Conservation (phyloP, 1,139 yeast genomes). For the Geotrichum histeridarum region DNA sequence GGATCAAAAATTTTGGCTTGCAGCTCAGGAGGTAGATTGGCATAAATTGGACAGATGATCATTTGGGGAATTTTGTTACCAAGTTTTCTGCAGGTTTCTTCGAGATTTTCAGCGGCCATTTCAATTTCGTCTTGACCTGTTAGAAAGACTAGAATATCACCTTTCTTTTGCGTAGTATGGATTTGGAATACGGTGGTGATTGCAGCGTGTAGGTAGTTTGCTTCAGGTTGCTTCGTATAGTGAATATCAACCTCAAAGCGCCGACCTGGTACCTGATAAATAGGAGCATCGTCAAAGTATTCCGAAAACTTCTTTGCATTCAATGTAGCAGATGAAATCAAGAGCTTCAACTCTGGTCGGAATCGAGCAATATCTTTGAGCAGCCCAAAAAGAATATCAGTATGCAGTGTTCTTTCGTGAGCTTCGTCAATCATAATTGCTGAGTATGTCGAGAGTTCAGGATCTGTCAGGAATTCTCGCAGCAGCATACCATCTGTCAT, state of each 20-base stretch:
- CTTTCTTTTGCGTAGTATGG: slow-evolving; percentile 68
- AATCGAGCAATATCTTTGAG: slow-evolving; percentile 62
- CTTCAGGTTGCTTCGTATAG: slow-evolving; percentile 83
- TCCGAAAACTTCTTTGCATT: slow-evolving; percentile 80
- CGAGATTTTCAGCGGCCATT: slow-evolving; percentile 62
- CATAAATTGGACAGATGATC: slow-evolving; percentile 82
- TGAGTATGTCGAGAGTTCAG: slow-evolving; percentile 60
- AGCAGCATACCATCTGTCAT: slow-evolving; percentile 93
- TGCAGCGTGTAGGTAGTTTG: slow-evolving; percentile 84
- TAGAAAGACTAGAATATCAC: slow-evolving; percentile 85
- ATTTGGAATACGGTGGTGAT: slow-evolving; percentile 76
- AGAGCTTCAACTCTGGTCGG: slow-evolving; percentile 63
- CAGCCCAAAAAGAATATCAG: slow-evolving; percentile 81
- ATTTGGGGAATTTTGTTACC: slow-evolving; percentile 61
- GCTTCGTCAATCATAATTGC: slow-evolving; percentile 96
- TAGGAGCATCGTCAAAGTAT: slow-evolving; percentile 78
- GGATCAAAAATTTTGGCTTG: slow-evolving; percentile 84
- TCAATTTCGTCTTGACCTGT: slow-evolving; percentile 97
- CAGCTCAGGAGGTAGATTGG: slow-evolving; percentile 78
- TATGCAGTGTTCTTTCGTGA: slow-evolving; percentile 88
- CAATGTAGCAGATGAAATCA: slow-evolving; percentile 92
- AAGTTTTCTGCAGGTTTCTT: slow-evolving; percentile 59
- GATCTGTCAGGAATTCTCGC: slow-evolving; percentile 77
- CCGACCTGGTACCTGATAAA: slow-evolving; percentile 82
- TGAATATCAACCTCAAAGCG: slow-evolving; percentile 82